Evolutionary conservation across 371 early-diverging fungal genomes (phyloP).

Genomic region (Mucor saturninus): DNA sequence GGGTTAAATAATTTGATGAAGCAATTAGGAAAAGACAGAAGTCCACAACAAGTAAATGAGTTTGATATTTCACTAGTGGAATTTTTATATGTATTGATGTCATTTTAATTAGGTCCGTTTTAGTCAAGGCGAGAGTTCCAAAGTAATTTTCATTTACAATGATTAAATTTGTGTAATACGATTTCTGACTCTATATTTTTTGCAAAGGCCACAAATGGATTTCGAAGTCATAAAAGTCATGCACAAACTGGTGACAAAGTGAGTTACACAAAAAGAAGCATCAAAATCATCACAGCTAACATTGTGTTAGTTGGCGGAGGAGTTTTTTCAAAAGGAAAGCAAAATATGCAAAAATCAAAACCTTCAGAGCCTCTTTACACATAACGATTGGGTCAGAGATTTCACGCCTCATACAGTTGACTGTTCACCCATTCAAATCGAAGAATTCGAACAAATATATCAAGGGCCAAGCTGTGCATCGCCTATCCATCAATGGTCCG

Average conservation of each 20-base stretch:
- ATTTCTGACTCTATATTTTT: constrained; percentile 6
- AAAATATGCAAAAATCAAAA: constrained; percentile 49
- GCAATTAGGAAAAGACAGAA: constrained; percentile 75
- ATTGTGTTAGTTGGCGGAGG: constrained; percentile 34
- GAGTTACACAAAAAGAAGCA: constrained; percentile 30
- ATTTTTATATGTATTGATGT: background rate
- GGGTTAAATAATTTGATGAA: constrained; percentile 77
- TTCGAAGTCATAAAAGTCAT: constrained; percentile 35
- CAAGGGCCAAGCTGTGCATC: constrained; percentile 26
- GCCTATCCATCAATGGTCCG: constrained; percentile 34
- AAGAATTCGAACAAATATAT: constrained; percentile 70
- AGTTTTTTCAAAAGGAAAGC: constrained; percentile 45
- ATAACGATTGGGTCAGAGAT: constrained; percentile 68
- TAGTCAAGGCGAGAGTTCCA: constrained; percentile 57
- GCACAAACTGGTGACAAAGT: constrained; percentile 8
- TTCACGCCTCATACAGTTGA: constrained; percentile 61
- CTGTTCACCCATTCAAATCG: constrained; percentile 54
- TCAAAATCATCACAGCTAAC: background rate
- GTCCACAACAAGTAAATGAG: constrained; percentile 71
- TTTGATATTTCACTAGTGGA: constrained; percentile 3
- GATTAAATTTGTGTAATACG: background rate
- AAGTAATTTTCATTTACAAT: constrained; percentile 28
- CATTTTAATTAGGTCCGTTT: constrained; percentile 58
- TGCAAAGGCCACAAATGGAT: constrained; percentile 27
- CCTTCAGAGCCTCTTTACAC: constrained; percentile 36